These are phyloP conservation scores for Podospora pseudopauciseta DNA, from an alignment of 495 filamentous ascomycete species.

Conservation along the genomic window DNA sequence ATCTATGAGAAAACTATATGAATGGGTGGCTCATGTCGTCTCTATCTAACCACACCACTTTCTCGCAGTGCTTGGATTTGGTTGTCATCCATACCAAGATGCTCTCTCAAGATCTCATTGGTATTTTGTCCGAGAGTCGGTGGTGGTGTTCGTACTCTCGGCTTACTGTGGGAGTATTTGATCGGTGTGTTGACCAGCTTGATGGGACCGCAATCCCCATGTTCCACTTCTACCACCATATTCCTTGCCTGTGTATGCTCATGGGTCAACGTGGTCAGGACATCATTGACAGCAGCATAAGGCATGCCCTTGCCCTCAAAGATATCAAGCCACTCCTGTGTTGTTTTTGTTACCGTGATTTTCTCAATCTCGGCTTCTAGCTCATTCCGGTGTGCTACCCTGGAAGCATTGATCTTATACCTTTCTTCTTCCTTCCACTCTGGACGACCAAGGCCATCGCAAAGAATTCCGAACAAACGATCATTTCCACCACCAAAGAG, in stretches of 20 bases:
- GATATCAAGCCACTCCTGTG: constrained; percentile 80
- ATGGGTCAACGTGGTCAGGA: constrained; percentile 78
- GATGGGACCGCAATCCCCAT: constrained; percentile 76
- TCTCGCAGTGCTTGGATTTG: constrained; percentile 61
- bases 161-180: constrained; percentile 82
- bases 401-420: constrained; percentile 74
- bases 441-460: constrained; percentile 68
- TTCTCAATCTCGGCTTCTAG: constrained; percentile 75
- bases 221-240: constrained; percentile 87
- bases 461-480: constrained; percentile 80
- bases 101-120: constrained; percentile 68
- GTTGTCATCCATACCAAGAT: constrained; percentile 59
- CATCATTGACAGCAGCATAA: constrained; percentile 92
- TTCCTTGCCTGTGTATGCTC: constrained; percentile 77
- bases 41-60: constrained; percentile 67
- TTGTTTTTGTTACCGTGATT: constrained; percentile 73
- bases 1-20: not conserved
- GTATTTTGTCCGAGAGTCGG: constrained; percentile 92
- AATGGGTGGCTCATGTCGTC: not conserved
- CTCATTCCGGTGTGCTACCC: constrained; percentile 72
- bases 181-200: constrained; percentile 93
- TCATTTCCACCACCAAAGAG: constrained; percentile 94
- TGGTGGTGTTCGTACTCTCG: constrained; percentile 73
- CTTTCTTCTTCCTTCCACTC: constrained; percentile 75
- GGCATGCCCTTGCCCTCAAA: constrained; percentile 91